Percentiles rank a stretch among this genome's conserved stretches.
These are phyloP conservation scores for Penicillium waksmanii DNA, from an alignment of 495 filamentous ascomycete genomes.

Conservation along the genomic window DNA sequence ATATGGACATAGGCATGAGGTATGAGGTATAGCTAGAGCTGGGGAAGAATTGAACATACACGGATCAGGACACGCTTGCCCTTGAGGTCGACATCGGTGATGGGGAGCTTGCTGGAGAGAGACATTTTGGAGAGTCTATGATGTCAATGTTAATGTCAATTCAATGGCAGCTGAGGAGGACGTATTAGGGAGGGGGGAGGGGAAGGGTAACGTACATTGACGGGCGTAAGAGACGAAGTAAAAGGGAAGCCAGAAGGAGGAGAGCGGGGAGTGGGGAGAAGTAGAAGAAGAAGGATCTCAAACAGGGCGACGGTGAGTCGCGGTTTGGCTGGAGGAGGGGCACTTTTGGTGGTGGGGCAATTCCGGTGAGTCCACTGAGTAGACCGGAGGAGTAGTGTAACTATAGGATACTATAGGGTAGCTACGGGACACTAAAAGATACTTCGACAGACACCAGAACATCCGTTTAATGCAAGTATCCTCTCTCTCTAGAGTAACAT, in stretches of 20 bases:
- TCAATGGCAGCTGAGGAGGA: no score
- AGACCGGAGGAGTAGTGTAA: no score
- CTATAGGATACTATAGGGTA: no score
- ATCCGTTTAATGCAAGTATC: conserved; percentile 8
- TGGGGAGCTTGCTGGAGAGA: conserved; percentile 96
- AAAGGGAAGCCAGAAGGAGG: conserved; percentile 11
- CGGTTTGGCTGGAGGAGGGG: conserved; percentile 27
- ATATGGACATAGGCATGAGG: background rate
- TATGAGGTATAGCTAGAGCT: background rate
- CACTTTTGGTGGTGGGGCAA: conserved; percentile 24
- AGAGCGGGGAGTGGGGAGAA: background rate
- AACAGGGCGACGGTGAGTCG: conserved; percentile 38
- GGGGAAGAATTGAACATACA: conserved; percentile 56
- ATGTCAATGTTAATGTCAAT: no score
- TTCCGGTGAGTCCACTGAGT: conserved; percentile 24
- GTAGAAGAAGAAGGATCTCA: conserved; percentile 18
- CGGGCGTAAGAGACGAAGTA: conserved; percentile 14
- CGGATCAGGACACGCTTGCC: conserved; percentile 97
- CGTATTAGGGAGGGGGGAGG: no score
- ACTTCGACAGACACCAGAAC: no score
- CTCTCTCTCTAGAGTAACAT: conserved; percentile 13
- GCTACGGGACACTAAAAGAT: no score
- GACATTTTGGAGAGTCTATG: conserved; percentile 68
- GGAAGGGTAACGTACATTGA: conserved; percentile 18
- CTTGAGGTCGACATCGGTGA: conserved; percentile 94